Base-by-base conservation (phyloP, 2,329 filamentous ascomycete species). In the Fonsecaea pedrosoi region DNA sequence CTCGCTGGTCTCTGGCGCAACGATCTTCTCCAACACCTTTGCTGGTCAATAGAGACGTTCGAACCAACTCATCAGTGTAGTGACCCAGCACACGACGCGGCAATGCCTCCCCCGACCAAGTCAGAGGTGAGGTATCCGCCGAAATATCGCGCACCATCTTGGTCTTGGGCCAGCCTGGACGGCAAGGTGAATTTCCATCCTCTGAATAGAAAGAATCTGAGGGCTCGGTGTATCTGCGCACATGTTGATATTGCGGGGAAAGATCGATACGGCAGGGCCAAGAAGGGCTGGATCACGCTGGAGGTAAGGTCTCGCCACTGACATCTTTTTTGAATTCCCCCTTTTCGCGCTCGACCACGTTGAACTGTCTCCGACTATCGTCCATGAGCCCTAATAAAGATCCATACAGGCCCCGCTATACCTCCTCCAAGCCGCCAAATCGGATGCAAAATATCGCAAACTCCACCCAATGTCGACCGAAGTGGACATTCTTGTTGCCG, bases 41-140 rank as follows among this genome's bases (percentile, higher is more conserved):
- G 18, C 18, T 50, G 45, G 45, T 50, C 45, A 8, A 13, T 50
- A 25, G 45, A 50, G 25, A 50, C 45, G 8, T 50, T 50, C 8
- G 45, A 50, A n/a, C 45, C 45, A 21, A 50, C 18, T 25, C 45
- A 50, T n/a, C 45, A 25, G 3, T 50, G 45, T 21, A 10, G 25
- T 50, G 45, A 50, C 45, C 45, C n/a, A 0, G n/a, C 18, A 21
- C 45, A 50, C 9, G 45, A 50, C 18, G 45, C 45, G n/a, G 45
- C 45, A 50, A 50, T 50, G 45, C 45, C 45, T 50, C 45, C n/a
- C 45, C 18, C 45, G 18, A 25, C 18, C 18, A 50, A 50, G 18
- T 50, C 45, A 50, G 45, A 50, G 21, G 45, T 50, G 45, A 50
- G 9, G 45, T 50, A 25, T 50, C 45, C 45, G 45, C 8, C 45